Base-by-base conservation (phyloP, 2,329 filamentous ascomycete species). In the Alternaria gaisen region DNA sequence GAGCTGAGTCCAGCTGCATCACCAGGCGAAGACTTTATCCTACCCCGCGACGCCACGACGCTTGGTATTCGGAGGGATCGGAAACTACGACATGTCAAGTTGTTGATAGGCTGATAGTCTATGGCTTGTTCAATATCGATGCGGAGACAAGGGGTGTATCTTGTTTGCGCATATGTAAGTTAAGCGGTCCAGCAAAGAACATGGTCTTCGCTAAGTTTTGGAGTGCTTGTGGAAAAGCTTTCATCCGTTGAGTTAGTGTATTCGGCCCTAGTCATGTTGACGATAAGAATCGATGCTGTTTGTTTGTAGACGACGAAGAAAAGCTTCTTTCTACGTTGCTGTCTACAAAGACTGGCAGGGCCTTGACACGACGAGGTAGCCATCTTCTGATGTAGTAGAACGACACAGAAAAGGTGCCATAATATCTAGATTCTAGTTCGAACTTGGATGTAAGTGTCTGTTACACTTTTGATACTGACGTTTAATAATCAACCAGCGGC, bases 1-100 rank as follows among this genome's bases (percentile, higher is more conserved):
- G 48, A n/a, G 22, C 24, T 20, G 18, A 32, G 24, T 14, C 22
- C 20, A 30, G 18, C 34, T 22, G 30, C 30, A 48, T 48, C 46
- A 20, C 28, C 30, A 36, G 34, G 34, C 10, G 4, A 22, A 52
- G 50, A 38, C 11, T 38, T 52, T 16, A 28, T 5, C 34, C 12
- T 50, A 50, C 30, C 46, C 46, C 58, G 64, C 64, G 36, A 38
- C 53, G 53, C 61, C 58, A 59, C 57, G 40, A 26, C 11, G 30
- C 51, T 56, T 56, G 59, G 48, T 47, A 36, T 14, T 50, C 30
- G 46, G 54, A 42, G 24, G 24, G 26, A 28, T 50, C 44, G 18
- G 20, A 30, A 42, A 48, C 36, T 32, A 22, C 20, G 11, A 36
- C 20, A 41, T 56, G 36, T 32, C 26, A 38, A 41, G 22, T n/a